phyloP scores from a whole-genome alignment of 2,329 filamentous ascomycete species.

The Alternaria sp. region DNA sequence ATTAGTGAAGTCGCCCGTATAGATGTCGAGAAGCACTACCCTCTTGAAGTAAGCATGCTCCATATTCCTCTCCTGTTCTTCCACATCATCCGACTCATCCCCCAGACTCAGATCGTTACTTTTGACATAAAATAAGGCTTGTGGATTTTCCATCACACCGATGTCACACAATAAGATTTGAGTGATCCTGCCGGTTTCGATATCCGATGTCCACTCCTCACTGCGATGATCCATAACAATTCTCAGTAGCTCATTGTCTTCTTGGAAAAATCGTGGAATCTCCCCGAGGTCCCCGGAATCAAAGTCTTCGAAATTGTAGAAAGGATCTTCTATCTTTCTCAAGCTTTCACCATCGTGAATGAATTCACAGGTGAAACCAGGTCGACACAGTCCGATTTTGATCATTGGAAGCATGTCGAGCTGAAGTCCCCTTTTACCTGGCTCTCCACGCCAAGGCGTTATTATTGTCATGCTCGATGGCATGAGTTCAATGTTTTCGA shows the following conservation, averaged over 20 bases:
- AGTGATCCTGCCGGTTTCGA: neutral
- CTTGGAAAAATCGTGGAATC: neutral
- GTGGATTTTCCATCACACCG: rapidly evolving
- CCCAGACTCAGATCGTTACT: rapidly evolving
- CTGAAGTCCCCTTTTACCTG: too few relatives aligned
- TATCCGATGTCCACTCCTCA: neutral
- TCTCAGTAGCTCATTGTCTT: neutral
- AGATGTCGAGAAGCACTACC: too few relatives aligned
- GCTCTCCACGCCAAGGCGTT: neutral
- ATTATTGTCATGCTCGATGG: neutral
- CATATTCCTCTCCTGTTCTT: too few relatives aligned
- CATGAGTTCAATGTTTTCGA: neutral
- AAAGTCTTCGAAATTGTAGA: too few relatives aligned
- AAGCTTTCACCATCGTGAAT: neutral
- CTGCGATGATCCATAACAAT: neutral
- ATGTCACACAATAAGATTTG: neutral
- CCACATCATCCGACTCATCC: too few relatives aligned
- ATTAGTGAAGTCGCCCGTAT: rapidly evolving
- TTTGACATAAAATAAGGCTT: neutral
- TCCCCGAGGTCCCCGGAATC: too few relatives aligned
- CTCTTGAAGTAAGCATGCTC: too few relatives aligned
- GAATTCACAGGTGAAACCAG: neutral
- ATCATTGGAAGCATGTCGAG: neutral
- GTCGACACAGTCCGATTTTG: neutral
- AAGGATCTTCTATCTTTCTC: too few relatives aligned